These are phyloP conservation scores for Monilinia polystroma DNA, from an alignment of 2,329 filamentous ascomycete species.

Conservation along the genomic window DNA sequence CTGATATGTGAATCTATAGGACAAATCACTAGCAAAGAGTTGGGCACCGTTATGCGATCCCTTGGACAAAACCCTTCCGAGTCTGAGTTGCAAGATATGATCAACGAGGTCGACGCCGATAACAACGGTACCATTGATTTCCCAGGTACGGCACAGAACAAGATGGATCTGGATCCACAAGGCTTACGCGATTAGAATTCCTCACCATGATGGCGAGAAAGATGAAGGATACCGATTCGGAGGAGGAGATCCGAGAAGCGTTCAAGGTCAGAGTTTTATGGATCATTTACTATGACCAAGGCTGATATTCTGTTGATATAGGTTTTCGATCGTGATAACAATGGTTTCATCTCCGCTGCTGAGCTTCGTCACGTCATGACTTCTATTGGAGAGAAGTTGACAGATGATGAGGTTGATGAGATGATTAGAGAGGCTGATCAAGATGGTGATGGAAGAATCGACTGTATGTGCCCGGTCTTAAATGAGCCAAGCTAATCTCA, in stretches of 20 bases:
- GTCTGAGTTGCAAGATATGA: constrained; percentile 90
- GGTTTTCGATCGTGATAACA: constrained; percentile 87
- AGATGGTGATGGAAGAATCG: constrained; percentile 84
- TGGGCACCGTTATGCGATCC: constrained; percentile 88
- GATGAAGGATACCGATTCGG: constrained; percentile 91
- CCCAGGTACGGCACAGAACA: constrained; percentile 61
- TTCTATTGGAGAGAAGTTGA: constrained; percentile 87
- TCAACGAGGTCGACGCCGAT: constrained; percentile 89
- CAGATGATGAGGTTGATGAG: constrained; percentile 87
- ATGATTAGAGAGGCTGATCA: constrained; percentile 92
- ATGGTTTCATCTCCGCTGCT: constrained; percentile 85
- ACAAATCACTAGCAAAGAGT: constrained; percentile 88
- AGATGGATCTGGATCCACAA: constrained; percentile 33
- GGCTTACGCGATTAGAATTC: constrained; percentile 61
- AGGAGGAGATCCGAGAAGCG: constrained; percentile 85
- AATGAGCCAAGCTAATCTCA: constrained; percentile 24
- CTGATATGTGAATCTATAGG: constrained; percentile 49
- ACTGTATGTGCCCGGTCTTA: constrained; percentile 61
- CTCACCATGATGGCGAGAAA: constrained; percentile 92
- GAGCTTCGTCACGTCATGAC: constrained; percentile 91
- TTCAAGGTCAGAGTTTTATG: constrained; percentile 66
- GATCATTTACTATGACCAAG: neutral
- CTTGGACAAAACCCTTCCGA: constrained; percentile 87
- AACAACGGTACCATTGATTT: constrained; percentile 94
- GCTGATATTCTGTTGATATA: constrained; percentile 38